phyloP scores from a whole-genome alignment of 768 basidiomycete species.

The Nidularia sp. region DNA sequence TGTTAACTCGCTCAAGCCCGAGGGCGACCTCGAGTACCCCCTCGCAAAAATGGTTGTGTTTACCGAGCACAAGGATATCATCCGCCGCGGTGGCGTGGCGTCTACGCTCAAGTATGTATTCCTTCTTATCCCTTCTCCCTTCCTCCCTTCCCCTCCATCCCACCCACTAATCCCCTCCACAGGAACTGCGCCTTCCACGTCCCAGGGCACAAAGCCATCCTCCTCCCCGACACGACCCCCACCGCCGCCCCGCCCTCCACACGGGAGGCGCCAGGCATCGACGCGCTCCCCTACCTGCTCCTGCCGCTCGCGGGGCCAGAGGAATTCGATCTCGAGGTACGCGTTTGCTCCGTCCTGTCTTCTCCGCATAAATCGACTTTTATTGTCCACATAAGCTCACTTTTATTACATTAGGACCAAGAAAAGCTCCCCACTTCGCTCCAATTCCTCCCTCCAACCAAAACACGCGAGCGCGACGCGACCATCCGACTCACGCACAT shows the following conservation, averaged over 20 bases:
- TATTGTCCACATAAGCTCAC: not conserved
- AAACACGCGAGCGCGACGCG: slow-evolving; percentile 77
- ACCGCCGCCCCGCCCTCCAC: slow-evolving; percentile 57
- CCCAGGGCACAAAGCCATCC: slow-evolving; percentile 64
- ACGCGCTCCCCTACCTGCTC: slow-evolving; percentile 80
- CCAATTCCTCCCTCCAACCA: slow-evolving; percentile 85
- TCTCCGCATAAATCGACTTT: not conserved
- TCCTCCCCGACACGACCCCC: slow-evolving; percentile 56
- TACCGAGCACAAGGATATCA: slow-evolving; percentile 85
- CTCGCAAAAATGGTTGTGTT: slow-evolving; percentile 80
- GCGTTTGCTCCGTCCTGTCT: slow-evolving; percentile 5
- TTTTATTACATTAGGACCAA: slow-evolving; percentile 55
- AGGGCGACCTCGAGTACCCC: slow-evolving; percentile 64
- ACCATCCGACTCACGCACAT: slow-evolving; percentile 76
- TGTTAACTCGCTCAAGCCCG: slow-evolving; percentile 37
- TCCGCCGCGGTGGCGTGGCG: slow-evolving; percentile 83
- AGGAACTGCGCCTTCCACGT: slow-evolving; percentile 81
- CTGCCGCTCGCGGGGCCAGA: slow-evolving; percentile 93
- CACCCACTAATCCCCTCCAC: slow-evolving; percentile 7
- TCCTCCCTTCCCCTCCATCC: too few relatives aligned
- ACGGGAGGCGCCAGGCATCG: slow-evolving; percentile 68
- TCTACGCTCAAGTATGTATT: slow-evolving; percentile 77
- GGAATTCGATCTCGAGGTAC: slow-evolving; percentile 88
- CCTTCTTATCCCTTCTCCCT: slow-evolving; percentile 1
- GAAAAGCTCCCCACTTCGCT: slow-evolving; percentile 80